Base-by-base conservation (phyloP, 1,139 yeast genomes). In the Meyerozyma athensensis region DNA sequence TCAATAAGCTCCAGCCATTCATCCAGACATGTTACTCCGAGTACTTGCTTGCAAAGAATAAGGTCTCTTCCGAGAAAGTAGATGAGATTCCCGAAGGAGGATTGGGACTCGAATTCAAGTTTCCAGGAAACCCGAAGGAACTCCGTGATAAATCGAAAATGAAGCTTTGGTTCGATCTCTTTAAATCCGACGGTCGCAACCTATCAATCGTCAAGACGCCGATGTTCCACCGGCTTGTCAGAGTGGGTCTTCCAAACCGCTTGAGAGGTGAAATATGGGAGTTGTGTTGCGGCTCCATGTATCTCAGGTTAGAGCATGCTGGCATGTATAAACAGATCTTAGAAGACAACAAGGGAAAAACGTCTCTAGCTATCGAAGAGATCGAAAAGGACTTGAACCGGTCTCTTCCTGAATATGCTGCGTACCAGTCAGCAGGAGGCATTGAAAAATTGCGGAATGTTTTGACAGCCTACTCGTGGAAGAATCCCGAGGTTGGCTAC, bases 191-290 rank as follows among this genome's bases (percentile, higher is more conserved):
- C 52, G 98, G 98, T 12, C 69, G 96, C 37, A 90, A 90, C 53
- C 63, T 94, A 37, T 81, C 95, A 1, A 51, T 90, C 19, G 71
- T 86, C 1, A 75, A 79, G 36, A 86, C 85, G 39, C 87, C 82
- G 21, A 78, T 81, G 57, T 92, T 87, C 55, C 86, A 81, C 58
- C 85, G 85, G 51, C 73, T 90, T 38, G 74, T 92, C 14, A 72
- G 97, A 39, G 95, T 89, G 13, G 98, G 98, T 0, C 69, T 94
- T 28, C 97, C 98, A 7, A 92, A 92, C 54, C 69, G 95, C 41
- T 67, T 92, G 39, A 72, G 99, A 48, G 98, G 98, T 23, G 99
- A 94, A 54, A 70, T 92, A 13, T 94, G 99, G 99, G 98, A 92
- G 58, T 64, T 87, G 41, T 78, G 89, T 38, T 78, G 89, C 39